Evolutionary conservation across 2,329 filamentous ascomycete species (phyloP).

Genomic region (Ophiognomonia clavigignenti-juglandacearum): DNA sequence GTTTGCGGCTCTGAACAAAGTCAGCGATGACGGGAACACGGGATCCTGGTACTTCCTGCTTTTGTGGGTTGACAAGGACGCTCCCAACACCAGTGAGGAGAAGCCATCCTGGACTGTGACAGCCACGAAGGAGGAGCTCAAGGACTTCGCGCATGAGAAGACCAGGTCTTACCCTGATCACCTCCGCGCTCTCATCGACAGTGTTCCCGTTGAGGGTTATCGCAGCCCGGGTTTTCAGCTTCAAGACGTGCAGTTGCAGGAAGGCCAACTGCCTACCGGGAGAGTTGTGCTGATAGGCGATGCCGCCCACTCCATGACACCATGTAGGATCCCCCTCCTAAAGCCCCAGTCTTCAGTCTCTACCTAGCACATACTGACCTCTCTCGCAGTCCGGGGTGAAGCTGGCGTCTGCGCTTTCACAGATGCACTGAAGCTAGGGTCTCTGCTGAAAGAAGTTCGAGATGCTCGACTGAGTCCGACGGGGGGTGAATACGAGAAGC

Average conservation of each 20-base stretch:
- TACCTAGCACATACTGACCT: background rate
- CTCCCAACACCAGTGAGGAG: conserved; percentile 3
- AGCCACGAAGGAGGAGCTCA: conserved; percentile 7
- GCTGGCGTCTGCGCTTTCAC: conserved; percentile 41
- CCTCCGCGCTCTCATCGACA: conserved; percentile 6
- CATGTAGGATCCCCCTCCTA: conserved; percentile 25
- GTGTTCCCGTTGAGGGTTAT: background rate
- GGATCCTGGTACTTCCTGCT: conserved; percentile 27
- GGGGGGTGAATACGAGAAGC: background rate
- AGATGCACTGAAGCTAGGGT: conserved; percentile 27
- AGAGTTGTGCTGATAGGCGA: conserved; percentile 38
- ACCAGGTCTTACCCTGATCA: background rate
- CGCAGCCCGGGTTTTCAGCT: conserved; percentile 20
- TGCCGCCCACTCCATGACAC: conserved; percentile 31
- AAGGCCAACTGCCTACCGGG: conserved; percentile 30
- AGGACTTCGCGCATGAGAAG: background rate
- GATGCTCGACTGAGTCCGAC: background rate
- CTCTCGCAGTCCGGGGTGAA: conserved; percentile 36
- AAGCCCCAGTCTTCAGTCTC: background rate
- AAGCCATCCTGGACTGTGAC: conserved; percentile 11
- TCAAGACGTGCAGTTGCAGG: conserved; percentile 28
- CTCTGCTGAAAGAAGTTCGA: background rate
- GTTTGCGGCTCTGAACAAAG: conserved; percentile 24
- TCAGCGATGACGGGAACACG: conserved; percentile 15
- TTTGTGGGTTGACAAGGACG: conserved; percentile 17